Base-by-base conservation (phyloP, 2,329 filamentous ascomycete genomes). In the Tolypocladium endophyticum region DNA sequence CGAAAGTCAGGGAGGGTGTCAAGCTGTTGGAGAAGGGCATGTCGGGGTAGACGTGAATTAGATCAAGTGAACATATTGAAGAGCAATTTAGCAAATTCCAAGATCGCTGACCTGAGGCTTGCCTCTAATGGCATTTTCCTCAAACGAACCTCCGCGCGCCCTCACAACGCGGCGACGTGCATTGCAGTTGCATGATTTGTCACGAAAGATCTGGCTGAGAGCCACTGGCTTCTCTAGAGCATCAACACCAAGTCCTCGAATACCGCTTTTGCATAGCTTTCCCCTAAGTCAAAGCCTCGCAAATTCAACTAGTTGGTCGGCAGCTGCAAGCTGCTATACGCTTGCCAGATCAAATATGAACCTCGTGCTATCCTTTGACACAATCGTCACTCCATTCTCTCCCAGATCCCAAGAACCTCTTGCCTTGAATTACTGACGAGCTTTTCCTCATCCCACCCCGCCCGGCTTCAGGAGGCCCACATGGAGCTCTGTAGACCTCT, bases 1-100 rank as follows among this genome's bases (percentile, higher is more conserved):
- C 92, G 8, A 87, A 87, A 69, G 88, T 99, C 1, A 81, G 90
- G 64, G 90, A 96, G 68, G 88, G 87, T 1, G 77, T 89, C 5
- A 82, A 82, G 72, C 73, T 81, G 53, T 76, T 92, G 70, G 88
- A 92, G 71, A 90, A 89, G 79, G 80, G 78, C 54, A 75, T 90
- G 67, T 71, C 69, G 7, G 66, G 66, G 58, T 73, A 69, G 62
- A 61, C 35, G 41, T 18, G 25, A 53, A 30, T 53, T 35, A 35
- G 50, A 53, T 33, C 4, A 23, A 12, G n/a, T 23, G 30, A 16
- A 30, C 9, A 35, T 53, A 53, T n/a, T 35, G 50, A 53, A 23
- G 30, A 35, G 50, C 50, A 35, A 35, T 53, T 23, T 35, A n/a
- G n/a, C 11, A 35, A 9, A 20, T 35, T 23, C 14, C 28, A 12